A percentile compares a stretch with the other conserved stretches of the same genome.
Conservation (phyloP, 305 asterid genomes). For the Plantago coronopus region DNA sequence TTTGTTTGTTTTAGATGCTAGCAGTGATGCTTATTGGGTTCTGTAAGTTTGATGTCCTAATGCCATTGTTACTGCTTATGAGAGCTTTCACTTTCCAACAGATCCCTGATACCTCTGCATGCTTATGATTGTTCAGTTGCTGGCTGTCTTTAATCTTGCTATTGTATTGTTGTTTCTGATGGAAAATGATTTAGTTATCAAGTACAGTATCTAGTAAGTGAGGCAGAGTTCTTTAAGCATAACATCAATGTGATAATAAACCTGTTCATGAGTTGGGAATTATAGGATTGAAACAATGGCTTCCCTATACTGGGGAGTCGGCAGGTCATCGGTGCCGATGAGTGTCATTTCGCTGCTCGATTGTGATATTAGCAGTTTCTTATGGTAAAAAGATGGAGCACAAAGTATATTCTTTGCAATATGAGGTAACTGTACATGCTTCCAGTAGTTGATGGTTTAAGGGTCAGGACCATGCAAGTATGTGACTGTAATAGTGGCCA, state of each 20-base stretch:
- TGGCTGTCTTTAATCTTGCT: constrained; percentile 32
- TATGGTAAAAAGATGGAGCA: constrained; percentile 87
- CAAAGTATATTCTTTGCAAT: constrained; percentile 85
- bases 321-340: constrained; percentile 87
- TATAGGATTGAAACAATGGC: constrained; percentile 49
- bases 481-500: constrained; percentile 28
- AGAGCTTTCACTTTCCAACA: constrained; percentile 53
- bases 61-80: constrained; percentile 58
- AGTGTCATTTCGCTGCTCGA: constrained; percentile 82
- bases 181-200: constrained; percentile 25
- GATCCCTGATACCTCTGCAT: constrained; percentile 46
- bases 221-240: constrained; percentile 34
- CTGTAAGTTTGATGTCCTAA: constrained; percentile 52
- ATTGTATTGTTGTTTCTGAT: constrained; percentile 11
- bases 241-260: constrained; percentile 37
- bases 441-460: constrained; percentile 41
- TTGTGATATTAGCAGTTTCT: constrained; percentile 87
- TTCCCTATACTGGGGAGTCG: constrained; percentile 78
- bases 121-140: constrained; percentile 48
- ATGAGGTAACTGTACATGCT: constrained; percentile 91
- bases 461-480: constrained; percentile 39
- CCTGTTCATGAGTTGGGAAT: constrained; percentile 36
- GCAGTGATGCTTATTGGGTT: constrained; percentile 47
- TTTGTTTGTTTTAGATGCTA: constrained; percentile 52
- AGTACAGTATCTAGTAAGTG: constrained; percentile 19